Base-by-base conservation (phyloP, 352 stramenopile species). In the Globisporangium sylvaticum region DNA sequence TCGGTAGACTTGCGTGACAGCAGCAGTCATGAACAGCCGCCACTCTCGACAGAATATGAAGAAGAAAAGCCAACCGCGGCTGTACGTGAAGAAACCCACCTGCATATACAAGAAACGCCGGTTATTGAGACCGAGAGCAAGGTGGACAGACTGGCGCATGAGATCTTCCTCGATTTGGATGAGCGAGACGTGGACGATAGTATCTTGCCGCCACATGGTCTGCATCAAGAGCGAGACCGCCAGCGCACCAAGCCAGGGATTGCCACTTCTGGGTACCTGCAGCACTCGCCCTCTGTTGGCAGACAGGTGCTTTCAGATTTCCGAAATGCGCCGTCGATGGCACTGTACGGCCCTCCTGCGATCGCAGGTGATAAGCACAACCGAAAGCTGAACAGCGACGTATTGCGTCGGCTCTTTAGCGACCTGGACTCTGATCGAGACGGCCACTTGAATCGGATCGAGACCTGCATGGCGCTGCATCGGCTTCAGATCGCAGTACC, bases 321-420 rank as follows among this genome's bases (percentile, higher is more conserved):
- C 37, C 83, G 84, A n/a, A 89, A 80, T 1, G 84, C 89, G 71
- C 73, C 86, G 0, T 87, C 82, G 0, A 65, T 78, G 6, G 69
- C 82, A 9, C 80, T 83, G n/a, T 92, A 90, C 73, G 83, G 77
- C 18, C 75, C 76, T 0, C 75, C 70, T 29, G 74, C 67, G 20
- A 56, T 42, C 22, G 53, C 42, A 14, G 65, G 59, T 18, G 34
- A 70, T 10, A 15, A 9, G 0, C 53, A 20, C 15, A 46, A 44
- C 18, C 27, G 59, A 1, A 58, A 66, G 18, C 69, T 89, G 4
- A 87, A 88, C 24, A 65, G 66, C 3, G 78, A 90, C 53, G 73
- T 92, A 9, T 65, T 95, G 48, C 82, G 87, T 1, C 78, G 85
- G 2, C 81, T 95, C n/a, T 95, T 95, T 59, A 90, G 73, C 42